phyloP scores from a whole-genome alignment of 208 protist genomes.

The Polymyxa betae region DNA sequence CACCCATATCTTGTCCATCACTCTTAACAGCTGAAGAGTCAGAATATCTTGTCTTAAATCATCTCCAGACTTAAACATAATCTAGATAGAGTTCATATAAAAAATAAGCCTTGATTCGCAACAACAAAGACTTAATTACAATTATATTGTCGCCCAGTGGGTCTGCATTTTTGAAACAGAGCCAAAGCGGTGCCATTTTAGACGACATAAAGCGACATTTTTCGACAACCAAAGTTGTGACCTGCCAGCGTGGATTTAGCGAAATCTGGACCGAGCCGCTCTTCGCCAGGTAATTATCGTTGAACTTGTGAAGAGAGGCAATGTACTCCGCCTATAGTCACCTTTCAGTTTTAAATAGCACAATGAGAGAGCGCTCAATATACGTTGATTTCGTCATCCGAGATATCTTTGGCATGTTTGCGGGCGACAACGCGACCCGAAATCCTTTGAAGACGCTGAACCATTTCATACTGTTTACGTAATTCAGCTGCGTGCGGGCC shows the following conservation, averaged over 20 bases:
- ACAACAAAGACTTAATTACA: slow-evolving; percentile 14
- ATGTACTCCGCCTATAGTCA: slow-evolving; percentile 39
- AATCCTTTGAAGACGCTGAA: slow-evolving; percentile 17
- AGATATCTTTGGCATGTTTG: slow-evolving; percentile 55
- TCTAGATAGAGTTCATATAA: neutral
- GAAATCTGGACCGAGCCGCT: slow-evolving; percentile 51
- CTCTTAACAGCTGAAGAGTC: slow-evolving; percentile 70
- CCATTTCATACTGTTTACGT: slow-evolving; percentile 68
- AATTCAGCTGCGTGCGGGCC: slow-evolving; percentile 48
- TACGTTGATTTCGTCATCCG: slow-evolving; percentile 51
- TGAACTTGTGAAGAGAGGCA: slow-evolving; percentile 31
- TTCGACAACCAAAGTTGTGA: slow-evolving; percentile 73
- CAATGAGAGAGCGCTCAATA: neutral
- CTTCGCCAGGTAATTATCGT: slow-evolving; percentile 64
- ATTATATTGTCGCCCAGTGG: slow-evolving; percentile 73
- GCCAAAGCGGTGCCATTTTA: slow-evolving; percentile 86
- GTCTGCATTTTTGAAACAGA: slow-evolving; percentile 85
- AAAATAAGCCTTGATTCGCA: neutral
- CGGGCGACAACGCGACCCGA: neutral
- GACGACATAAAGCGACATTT: slow-evolving; percentile 89
- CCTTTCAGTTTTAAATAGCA: no score
- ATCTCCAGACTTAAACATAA: slow-evolving; percentile 74
- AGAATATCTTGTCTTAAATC: slow-evolving; percentile 76
- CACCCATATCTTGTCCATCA: slow-evolving; percentile 70
- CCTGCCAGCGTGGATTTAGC: slow-evolving; percentile 55